Conservation (phyloP, 352 stramenopile species). For the Phytophthora constricta region DNA sequence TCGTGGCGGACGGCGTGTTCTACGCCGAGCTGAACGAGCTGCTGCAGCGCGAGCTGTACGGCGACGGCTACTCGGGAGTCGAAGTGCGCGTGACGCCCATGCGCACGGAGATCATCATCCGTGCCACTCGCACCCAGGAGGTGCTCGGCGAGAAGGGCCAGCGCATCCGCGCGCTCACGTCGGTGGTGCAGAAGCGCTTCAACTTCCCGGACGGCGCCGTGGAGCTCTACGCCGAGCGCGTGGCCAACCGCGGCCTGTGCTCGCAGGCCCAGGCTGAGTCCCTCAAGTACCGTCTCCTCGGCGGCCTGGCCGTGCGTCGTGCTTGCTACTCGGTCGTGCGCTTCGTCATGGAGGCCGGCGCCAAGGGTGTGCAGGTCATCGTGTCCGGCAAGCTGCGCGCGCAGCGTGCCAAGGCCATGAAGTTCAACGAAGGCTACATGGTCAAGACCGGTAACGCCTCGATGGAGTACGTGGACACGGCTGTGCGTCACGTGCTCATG, state of each 20-base stretch:
- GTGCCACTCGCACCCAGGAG: conserved; percentile 98
- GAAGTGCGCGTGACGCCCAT: conserved; percentile 99
- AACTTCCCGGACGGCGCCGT: conserved; percentile 95
- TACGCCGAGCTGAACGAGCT: conserved; percentile 99
- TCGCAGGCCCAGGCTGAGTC: conserved; percentile 99
- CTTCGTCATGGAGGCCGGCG: conserved; percentile 99
- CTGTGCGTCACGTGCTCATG: conserved; percentile 99
- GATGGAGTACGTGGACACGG: conserved; percentile 98
- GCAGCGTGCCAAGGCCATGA: conserved; percentile 99
- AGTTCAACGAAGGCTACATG: conserved; percentile 99
- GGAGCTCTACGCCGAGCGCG: conserved; percentile 99
- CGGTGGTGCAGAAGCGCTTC: conserved; percentile 99
- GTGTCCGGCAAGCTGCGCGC: conserved; percentile 99
- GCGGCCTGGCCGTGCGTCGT: conserved; percentile 97
- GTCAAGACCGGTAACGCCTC: conserved; percentile 99
- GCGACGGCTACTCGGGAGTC: conserved; percentile 98
- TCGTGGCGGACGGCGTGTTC: conserved; percentile 99
- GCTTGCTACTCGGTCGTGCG: conserved; percentile 99
- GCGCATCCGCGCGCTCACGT: conserved; percentile 99
- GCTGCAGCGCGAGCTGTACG: conserved; percentile 97
- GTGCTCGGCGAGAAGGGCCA: conserved; percentile 99
- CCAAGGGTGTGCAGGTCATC: conserved; percentile 99
- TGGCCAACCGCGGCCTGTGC: conserved; percentile 98
- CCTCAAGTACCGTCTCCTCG: conserved; percentile 99
- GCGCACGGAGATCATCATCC: conserved; percentile 99